These are phyloP conservation scores for Neonectria coccinea DNA, from an alignment of 2,329 filamentous ascomycete genomes.

Conservation along the genomic window DNA sequence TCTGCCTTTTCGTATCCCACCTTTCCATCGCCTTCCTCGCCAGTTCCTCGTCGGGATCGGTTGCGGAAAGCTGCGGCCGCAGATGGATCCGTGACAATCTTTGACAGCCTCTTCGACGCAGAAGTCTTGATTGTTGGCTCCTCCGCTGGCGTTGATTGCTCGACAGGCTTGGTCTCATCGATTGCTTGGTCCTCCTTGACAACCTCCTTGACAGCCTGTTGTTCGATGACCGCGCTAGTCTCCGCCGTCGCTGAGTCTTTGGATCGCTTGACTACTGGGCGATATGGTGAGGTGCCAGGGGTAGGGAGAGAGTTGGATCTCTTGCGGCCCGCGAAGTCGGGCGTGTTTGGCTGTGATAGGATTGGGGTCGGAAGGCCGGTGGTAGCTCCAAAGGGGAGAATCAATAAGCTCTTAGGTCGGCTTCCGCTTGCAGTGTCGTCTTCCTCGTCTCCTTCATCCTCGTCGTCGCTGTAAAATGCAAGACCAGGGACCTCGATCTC, in stretches of 20 bases:
- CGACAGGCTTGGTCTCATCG: slow-evolving; percentile 18
- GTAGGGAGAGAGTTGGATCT: slow-evolving; percentile 46
- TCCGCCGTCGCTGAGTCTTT: slow-evolving; percentile 25
- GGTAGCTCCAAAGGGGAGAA: slow-evolving; percentile 38
- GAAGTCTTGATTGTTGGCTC: slow-evolving; percentile 26
- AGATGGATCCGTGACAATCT: slow-evolving; percentile 38
- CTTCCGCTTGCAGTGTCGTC: slow-evolving; percentile 37
- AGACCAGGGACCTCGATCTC: slow-evolving; percentile 86
- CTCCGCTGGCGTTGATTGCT: slow-evolving; percentile 20
- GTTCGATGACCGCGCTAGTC: slow-evolving; percentile 17
- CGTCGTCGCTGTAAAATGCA: slow-evolving; percentile 71
- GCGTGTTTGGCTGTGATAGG: slow-evolving; percentile 51
- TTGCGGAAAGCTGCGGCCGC: slow-evolving; percentile 25
- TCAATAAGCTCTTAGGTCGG: slow-evolving; percentile 61
- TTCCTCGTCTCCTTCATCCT: slow-evolving; percentile 59
- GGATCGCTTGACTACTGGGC: slow-evolving; percentile 24
- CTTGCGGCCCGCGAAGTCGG: slow-evolving; percentile 51
- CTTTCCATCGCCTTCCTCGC: slow-evolving; percentile 60
- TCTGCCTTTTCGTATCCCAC: slow-evolving; percentile 66
- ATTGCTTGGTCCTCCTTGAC: slow-evolving; percentile 23
- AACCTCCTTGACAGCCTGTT: slow-evolving; percentile 18
- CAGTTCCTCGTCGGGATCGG: slow-evolving; percentile 31
- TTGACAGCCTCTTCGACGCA: slow-evolving; percentile 38
- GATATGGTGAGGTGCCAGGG: slow-evolving; percentile 41
- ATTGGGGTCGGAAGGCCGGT: slow-evolving; percentile 50